phyloP scores from a whole-genome alignment of 306 rosid species.

The Vigna trinervia region DNA sequence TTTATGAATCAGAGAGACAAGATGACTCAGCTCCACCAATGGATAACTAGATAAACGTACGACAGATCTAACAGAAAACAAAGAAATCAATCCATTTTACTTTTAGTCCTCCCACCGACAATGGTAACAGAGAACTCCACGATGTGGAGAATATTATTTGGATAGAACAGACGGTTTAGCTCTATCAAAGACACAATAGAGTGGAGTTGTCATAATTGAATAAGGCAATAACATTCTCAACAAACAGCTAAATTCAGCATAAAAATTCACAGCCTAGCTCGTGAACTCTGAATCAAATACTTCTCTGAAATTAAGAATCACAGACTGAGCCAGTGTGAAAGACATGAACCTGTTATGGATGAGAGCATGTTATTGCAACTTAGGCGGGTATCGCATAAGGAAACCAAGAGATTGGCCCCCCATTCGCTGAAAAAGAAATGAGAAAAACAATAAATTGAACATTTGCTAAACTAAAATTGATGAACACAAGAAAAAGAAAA shows the following conservation, averaged over 20 bases:
- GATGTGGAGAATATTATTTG: constrained; percentile 2
- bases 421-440: constrained; percentile 66
- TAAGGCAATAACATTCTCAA: constrained; percentile 9
- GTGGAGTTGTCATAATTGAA: constrained; percentile 27
- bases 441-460: constrained; percentile 31
- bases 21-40: constrained; percentile 25
- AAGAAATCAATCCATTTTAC: constrained; percentile 13
- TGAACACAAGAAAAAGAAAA: constrained; percentile 34
- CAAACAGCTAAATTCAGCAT: constrained; percentile 16
- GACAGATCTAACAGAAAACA: constrained; percentile 22
- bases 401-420: constrained; percentile 77
- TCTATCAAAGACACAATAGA: constrained; percentile 14
- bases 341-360: constrained; percentile 79
- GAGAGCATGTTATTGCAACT: constrained; percentile 79
- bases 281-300: constrained; percentile 34
- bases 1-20: constrained; percentile 19
- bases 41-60: constrained; percentile 7
- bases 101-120: not conserved
- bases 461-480: constrained; percentile 17
- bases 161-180: constrained; percentile 22
- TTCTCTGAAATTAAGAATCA: constrained; percentile 13
- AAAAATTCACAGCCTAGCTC: constrained; percentile 18
- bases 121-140: constrained; percentile 4
- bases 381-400: constrained; percentile 69
- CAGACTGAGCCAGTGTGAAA: constrained; percentile 9